Percentiles rank a stretch among this genome's conserved stretches.
Conservation (phyloP, 2,329 filamentous ascomycete genomes). For the Arthrinium puccinioides region DNA sequence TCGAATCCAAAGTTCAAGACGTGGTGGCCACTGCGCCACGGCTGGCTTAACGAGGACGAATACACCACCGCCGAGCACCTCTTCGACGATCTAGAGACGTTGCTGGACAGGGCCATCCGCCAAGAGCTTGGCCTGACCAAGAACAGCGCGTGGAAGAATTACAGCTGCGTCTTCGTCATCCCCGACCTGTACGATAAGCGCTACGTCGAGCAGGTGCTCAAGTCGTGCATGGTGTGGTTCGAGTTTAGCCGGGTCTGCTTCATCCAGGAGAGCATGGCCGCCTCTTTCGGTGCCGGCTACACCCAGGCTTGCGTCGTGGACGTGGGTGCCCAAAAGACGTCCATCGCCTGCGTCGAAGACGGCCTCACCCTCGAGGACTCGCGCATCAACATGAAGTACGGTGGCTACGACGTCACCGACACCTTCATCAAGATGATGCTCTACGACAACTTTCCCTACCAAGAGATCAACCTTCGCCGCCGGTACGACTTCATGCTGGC, state of each 20-base stretch:
- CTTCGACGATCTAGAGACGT: constrained; percentile 78
- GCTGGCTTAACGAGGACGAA: constrained; percentile 85
- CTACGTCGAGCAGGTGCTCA: constrained; percentile 78
- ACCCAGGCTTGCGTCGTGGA: constrained; percentile 93
- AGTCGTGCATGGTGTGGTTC: constrained; percentile 82
- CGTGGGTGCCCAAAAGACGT: constrained; percentile 94
- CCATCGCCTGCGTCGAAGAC: constrained; percentile 93
- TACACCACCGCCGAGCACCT: constrained; percentile 75
- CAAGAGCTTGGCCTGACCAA: constrained; percentile 73
- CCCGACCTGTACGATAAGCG: constrained; percentile 94
- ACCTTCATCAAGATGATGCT: constrained; percentile 98
- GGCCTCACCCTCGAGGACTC: constrained; percentile 93
- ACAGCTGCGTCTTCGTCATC: constrained; percentile 94
- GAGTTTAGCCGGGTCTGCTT: constrained; percentile 86
- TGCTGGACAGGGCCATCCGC: constrained; percentile 79
- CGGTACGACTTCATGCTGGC: constrained; percentile 90
- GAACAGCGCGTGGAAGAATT: constrained; percentile 78
- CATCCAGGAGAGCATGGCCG: constrained; percentile 91
- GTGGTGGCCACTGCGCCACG: constrained; percentile 83
- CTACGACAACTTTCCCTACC: constrained; percentile 90
- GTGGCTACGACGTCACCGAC: constrained; percentile 87
- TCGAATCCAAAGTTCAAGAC: constrained; percentile 86
- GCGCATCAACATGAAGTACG: constrained; percentile 88
- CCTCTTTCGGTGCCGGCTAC: constrained; percentile 90
- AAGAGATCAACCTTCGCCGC: constrained; percentile 83